A percentile compares a stretch with the other conserved stretches of the same genome.
Conservation (phyloP, 78 protist species). For the Tieghemostelium lacteum region DNA sequence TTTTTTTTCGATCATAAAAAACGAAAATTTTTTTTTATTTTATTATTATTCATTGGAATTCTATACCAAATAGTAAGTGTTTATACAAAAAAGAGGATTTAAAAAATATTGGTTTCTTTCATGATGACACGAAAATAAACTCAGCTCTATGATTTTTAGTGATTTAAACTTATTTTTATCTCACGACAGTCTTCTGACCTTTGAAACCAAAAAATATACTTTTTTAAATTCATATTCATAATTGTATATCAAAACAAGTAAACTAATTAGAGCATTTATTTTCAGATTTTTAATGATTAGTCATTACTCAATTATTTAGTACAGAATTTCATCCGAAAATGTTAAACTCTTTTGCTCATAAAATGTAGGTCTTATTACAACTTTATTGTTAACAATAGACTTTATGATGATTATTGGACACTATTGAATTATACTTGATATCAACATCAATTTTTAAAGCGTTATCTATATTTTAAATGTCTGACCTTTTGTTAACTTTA, state of each 20-base stretch:
- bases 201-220: background rate
- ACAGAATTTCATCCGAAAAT: background rate
- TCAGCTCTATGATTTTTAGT: constrained; percentile 38
- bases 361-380: background rate
- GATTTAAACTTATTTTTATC: constrained; percentile 16
- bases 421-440: background rate
- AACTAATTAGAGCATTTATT: no score
- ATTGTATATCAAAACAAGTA: no score
- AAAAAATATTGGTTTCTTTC: background rate
- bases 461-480: background rate
- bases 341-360: background rate
- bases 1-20: background rate
- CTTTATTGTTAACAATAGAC: background rate
- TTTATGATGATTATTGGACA: background rate
- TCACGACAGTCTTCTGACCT: constrained; percentile 65
- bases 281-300: no score
- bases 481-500: no score
- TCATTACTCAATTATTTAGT: background rate
- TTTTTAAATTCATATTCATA: no score
- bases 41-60: no score
- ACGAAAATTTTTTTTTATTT: no score
- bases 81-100: background rate
- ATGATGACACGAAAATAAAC: constrained; percentile 25
- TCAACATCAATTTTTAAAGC: background rate
- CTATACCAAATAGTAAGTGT: background rate